Evolutionary conservation across 1,139 yeast species (phyloP).

Genomic region (Sugiyamaella japonica): DNA sequence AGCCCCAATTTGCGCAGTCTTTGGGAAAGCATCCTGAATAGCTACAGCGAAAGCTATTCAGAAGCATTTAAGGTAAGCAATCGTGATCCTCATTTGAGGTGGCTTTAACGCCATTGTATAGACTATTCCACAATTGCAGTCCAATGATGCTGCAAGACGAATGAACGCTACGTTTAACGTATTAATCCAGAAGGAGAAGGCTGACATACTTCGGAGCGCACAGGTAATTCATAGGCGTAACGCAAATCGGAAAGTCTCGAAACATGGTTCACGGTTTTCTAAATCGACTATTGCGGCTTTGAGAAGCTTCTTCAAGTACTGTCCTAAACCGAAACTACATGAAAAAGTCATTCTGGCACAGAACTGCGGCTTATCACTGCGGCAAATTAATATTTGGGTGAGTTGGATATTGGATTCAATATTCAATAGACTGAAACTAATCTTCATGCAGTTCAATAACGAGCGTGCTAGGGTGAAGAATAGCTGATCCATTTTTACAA

Average conservation of each 20-base stretch:
- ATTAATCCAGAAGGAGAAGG: background rate
- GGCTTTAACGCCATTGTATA: background rate
- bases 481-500: too few species aligned
- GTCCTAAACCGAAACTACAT: conserved; percentile 1
- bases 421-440: background rate
- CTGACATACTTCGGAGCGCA: background rate
- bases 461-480: conserved; percentile 5
- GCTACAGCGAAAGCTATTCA: background rate
- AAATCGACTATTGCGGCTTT: background rate
- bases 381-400: conserved; percentile 12
- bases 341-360: conserved; percentile 5
- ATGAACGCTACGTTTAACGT: background rate
- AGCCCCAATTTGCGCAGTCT: conserved; percentile 4
- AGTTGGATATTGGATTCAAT: background rate
- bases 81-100: background rate
- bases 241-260: background rate
- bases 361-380: conserved; percentile 5
- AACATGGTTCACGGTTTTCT: conserved; percentile 1
- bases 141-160: background rate
- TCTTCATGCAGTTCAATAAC: conserved; percentile 4
- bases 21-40: background rate
- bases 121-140: background rate
- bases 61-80: background rate
- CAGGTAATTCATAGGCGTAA: background rate
- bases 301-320: background rate